Evolutionary conservation across 768 basidiomycete species (phyloP).

Genomic region (Pholiota microspora): DNA sequence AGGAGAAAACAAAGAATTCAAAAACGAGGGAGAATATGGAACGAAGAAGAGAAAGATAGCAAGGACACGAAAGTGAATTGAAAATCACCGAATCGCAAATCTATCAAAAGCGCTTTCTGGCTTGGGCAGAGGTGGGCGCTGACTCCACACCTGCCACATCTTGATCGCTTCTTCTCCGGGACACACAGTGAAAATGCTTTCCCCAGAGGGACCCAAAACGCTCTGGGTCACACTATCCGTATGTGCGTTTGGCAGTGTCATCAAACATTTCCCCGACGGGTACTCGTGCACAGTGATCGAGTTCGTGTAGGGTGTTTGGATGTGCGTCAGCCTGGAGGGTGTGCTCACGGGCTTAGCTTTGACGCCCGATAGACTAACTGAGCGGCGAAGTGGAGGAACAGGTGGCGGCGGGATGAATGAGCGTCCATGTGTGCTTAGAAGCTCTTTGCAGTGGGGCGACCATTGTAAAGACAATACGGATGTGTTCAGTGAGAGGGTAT

Average conservation of each 20-base stretch:
- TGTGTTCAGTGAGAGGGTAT: slow-evolving; percentile 78
- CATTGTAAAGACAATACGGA: slow-evolving; percentile 67
- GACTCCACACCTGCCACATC: slow-evolving; percentile 71
- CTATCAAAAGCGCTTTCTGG: slow-evolving; percentile 44
- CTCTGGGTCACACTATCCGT: slow-evolving; percentile 53
- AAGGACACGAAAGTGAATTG: not conserved
- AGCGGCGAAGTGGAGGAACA: slow-evolving; percentile 30
- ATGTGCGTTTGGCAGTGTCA: slow-evolving; percentile 59
- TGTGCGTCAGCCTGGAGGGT: slow-evolving; percentile 7
- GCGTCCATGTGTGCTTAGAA: slow-evolving; percentile 85
- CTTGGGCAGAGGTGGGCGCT: slow-evolving; percentile 28
- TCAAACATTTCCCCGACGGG: slow-evolving; percentile 50
- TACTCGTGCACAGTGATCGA: slow-evolving; percentile 73
- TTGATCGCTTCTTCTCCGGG: slow-evolving; percentile 67
- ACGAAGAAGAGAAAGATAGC: not conserved
- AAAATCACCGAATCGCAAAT: slow-evolving; percentile 40
- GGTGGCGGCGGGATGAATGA: slow-evolving; percentile 35
- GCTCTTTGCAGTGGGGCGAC: slow-evolving; percentile 83
- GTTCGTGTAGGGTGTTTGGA: slow-evolving; percentile 55
- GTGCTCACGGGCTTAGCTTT: not conserved
- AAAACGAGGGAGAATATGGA: not conserved
- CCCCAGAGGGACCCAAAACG: slow-evolving; percentile 62
- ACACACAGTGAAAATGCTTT: slow-evolving; percentile 61
- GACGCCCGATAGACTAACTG: not conserved
- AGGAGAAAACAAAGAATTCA: no score